These are phyloP conservation scores for Hanseniaspora lachancei DNA, from an alignment of 805 yeast species.

Conservation along the genomic window DNA sequence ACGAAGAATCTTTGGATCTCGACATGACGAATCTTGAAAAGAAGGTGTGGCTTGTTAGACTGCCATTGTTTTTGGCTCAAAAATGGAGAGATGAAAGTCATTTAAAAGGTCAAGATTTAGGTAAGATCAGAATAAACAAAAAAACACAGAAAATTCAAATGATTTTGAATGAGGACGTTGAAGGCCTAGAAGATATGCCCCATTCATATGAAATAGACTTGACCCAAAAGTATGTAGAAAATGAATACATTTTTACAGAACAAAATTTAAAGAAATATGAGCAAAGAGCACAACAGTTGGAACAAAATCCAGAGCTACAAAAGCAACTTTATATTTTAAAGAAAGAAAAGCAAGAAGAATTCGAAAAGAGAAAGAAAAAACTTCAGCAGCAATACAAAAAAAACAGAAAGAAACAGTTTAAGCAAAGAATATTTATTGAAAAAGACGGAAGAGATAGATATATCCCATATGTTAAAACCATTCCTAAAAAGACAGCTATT, in stretches of 20 bases:
- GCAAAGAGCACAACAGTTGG: conserved; percentile 27
- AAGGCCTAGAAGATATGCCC: conserved; percentile 47
- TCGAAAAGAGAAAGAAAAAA: conserved; percentile 23
- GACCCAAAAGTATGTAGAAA: conserved; percentile 66
- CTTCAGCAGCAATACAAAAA: conserved; percentile 30
- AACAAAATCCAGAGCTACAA: conserved; percentile 29
- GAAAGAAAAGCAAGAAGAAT: conserved; percentile 27
- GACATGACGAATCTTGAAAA: conserved; percentile 48
- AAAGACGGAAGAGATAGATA: conserved; percentile 35
- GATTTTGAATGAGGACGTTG: conserved; percentile 36
- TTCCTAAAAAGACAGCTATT: conserved; percentile 75
- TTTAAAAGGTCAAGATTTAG: conserved; percentile 62
- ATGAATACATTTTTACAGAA: conserved; percentile 80
- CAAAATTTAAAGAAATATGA: conserved; percentile 54
- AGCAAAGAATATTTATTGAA: conserved; percentile 29
- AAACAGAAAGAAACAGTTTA: conserved; percentile 26
- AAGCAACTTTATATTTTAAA: conserved; percentile 26
- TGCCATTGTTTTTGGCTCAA: conserved; percentile 77
- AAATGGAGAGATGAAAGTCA: conserved; percentile 57
- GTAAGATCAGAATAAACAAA: conserved; percentile 63
- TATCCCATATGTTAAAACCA: conserved; percentile 74
- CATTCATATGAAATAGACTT: conserved; percentile 71
- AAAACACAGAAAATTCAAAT: conserved; percentile 40
- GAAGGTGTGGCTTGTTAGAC: conserved; percentile 82
- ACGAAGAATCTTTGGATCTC: conserved; percentile 64